These are phyloP conservation scores for Coemansia asiatica DNA, from an alignment of 192 early-diverging fungal genomes.

Conservation along the genomic window DNA sequence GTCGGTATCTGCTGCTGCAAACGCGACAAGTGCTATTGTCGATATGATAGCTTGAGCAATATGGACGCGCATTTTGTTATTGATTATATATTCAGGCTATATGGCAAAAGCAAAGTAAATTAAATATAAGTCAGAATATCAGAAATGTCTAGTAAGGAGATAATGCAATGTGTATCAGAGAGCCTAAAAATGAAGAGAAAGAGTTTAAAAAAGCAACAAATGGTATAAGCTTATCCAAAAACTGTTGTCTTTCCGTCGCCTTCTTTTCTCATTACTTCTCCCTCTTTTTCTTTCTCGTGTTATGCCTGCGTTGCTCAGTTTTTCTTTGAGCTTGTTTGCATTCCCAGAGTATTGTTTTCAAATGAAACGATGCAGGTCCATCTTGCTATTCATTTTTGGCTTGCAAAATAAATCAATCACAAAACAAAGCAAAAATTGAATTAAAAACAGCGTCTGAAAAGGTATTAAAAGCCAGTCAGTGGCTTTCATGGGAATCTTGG, in stretches of 20 bases:
- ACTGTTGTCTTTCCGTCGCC: too few relatives aligned
- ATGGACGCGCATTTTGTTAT: slow-evolving; percentile 12
- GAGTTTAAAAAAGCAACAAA: neutral
- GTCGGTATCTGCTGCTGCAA: slow-evolving; percentile 8
- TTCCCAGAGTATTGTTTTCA: neutral
- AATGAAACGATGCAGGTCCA: neutral
- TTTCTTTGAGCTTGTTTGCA: neutral
- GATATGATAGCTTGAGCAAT: neutral
- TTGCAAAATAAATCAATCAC: neutral
- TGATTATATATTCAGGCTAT: slow-evolving; percentile 1
- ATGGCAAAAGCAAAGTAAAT: neutral
- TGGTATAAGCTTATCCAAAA: too few relatives aligned
- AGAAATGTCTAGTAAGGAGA: too few relatives aligned
- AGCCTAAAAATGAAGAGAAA: too few relatives aligned
- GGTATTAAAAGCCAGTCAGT: neutral
- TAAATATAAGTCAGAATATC: too few relatives aligned
- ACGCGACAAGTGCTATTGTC: neutral
- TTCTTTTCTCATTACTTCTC: too few relatives aligned
- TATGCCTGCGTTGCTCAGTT: neutral
- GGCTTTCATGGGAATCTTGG: slow-evolving; percentile 2
- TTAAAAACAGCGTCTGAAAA: neutral
- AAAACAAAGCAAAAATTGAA: too few relatives aligned
- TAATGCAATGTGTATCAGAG: too few relatives aligned
- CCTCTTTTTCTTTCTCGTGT: neutral
- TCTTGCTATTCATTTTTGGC: neutral